Evolutionary conservation across 2,329 filamentous ascomycete genomes (phyloP).

Genomic region (Lachnellula suecica): DNA sequence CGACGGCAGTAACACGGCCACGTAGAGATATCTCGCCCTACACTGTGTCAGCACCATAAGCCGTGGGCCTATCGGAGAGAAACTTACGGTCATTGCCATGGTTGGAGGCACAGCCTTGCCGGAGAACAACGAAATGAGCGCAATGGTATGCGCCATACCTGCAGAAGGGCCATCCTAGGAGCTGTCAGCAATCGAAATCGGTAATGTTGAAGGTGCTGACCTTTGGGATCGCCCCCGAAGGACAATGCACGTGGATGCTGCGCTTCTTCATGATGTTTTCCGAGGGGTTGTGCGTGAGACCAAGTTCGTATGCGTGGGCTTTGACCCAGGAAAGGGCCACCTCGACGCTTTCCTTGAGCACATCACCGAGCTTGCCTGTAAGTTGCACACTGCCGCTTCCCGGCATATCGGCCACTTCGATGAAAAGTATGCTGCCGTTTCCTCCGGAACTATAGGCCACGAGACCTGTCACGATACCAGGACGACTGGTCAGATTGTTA

Average conservation of each 20-base stretch:
- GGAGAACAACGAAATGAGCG: conserved; percentile 85
- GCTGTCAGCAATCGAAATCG: conserved; percentile 17
- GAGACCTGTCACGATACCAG: conserved; percentile 92
- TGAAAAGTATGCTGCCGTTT: conserved; percentile 95
- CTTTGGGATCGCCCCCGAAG: conserved; percentile 91
- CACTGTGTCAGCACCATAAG: conserved; percentile 17
- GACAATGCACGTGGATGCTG: conserved; percentile 94
- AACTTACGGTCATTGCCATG: conserved; percentile 85
- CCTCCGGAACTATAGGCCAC: conserved; percentile 92
- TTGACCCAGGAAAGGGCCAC: conserved; percentile 97
- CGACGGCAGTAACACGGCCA: conserved; percentile 88
- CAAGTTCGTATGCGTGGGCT: conserved; percentile 88
- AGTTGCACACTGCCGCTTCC: conserved; percentile 89
- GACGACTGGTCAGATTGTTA: conserved; percentile 50
- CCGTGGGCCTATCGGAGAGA: neutral
- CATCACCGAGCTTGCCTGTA: conserved; percentile 93
- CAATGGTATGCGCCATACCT: conserved; percentile 91
- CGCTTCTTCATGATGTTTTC: conserved; percentile 96
- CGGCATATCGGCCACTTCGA: conserved; percentile 97
- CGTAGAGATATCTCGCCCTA: conserved; percentile 71
- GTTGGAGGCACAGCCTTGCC: conserved; percentile 84
- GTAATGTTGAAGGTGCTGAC: conserved; percentile 60
- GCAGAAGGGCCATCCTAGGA: conserved; percentile 78
- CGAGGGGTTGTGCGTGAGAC: conserved; percentile 74
- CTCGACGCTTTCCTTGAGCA: conserved; percentile 95